Evolutionary conservation across 176 grass and related monocot genomes (phyloP), one percentile per base, ranked within the genome.

Genomic region (Zoysia pacifica): DNA sequence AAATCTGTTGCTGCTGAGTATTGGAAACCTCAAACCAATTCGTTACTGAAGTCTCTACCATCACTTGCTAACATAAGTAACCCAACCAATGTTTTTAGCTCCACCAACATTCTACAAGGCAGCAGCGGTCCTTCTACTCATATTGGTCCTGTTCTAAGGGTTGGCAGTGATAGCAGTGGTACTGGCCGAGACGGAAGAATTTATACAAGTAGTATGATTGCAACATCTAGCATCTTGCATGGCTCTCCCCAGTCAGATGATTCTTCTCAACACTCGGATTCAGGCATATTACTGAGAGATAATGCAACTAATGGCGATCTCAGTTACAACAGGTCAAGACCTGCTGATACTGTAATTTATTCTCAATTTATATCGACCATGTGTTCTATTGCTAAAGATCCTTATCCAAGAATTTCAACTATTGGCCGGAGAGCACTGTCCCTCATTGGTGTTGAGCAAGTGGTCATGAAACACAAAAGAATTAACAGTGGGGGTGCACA

Each of bases 181-280:
- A 65, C 86, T 61, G 88, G 81, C 44, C 83, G 81, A 46, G 92
- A 91, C 87, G 89, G 89, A 72, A 91, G 89, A 81, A 85, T 90
- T 54, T 95, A 78, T 78, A 93, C 81, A 53, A 95, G 90, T 79
- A 94, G 83, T 69, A 89, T 89, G 0, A 86, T 89, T 55, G 81
- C 77, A 65, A 88, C 87, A 72, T 91, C 70, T 72, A 83, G 88
- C 20, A 89, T 93, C 41, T 84, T 99, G 90, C 86, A 91, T 87
- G 89, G 90, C 44, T 98, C 95, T 67, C 95, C 95, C 49, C 87
- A 88, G 64, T 98, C 95, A 75, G 92, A 98, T 91, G 87, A 92
- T 88, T 98, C 90, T 74, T 98, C 95, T 44, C 95, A 93, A 64
- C 90, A 89, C 82, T 98, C 95, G 62, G 95, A 98, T 86, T 90